Conservation (phyloP, 345 rosid species). For the Euphorbia peplus region DNA sequence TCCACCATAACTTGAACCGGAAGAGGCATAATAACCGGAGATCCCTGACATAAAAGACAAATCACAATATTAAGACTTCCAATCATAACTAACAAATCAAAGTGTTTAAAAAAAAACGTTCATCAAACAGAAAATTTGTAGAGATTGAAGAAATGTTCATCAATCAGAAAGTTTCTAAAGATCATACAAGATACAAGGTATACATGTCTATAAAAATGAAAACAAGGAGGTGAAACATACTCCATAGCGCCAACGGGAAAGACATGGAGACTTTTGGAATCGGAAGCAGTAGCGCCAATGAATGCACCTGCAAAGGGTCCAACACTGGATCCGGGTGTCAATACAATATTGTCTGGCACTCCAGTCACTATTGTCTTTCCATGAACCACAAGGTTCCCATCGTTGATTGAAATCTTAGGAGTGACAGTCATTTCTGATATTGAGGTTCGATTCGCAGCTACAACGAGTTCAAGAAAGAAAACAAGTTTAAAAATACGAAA, state of each 20-base stretch:
- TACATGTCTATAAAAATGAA: no score
- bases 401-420: conserved; percentile 63
- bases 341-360: conserved; percentile 72
- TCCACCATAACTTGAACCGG: conserved; percentile 99
- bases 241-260: conserved; percentile 81
- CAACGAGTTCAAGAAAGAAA: neutral
- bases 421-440: conserved; percentile 69
- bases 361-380: conserved; percentile 88
- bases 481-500: no score
- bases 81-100: neutral
- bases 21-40: conserved; percentile 78
- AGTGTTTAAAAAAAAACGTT: no score
- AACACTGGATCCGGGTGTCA: conserved; percentile 64
- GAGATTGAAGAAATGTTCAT: no score
- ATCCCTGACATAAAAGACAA: conserved; percentile 47
- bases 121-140: neutral
- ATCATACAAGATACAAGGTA: neutral
- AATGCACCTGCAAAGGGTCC: conserved; percentile 74
- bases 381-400: conserved; percentile 81
- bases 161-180: neutral
- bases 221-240: conserved; percentile 38
- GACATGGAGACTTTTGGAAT: conserved; percentile 87
- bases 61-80: neutral
- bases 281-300: conserved; percentile 75
- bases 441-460: conserved; percentile 9